phyloP scores from a whole-genome alignment of 1,139 yeast genomes.

The Diutina sp. region DNA sequence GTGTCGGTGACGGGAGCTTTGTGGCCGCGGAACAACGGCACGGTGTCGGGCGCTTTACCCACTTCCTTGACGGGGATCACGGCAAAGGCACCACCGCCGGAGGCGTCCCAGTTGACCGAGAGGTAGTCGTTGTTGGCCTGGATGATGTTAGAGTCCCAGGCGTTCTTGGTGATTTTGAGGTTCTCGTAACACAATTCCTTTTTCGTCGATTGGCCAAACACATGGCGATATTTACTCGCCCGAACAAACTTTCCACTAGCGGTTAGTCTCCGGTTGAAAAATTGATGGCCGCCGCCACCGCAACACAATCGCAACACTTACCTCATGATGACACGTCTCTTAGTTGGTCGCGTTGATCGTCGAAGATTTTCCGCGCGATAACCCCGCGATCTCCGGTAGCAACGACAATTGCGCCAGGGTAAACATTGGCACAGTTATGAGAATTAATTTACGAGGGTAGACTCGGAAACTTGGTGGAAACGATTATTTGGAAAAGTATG shows the following conservation, averaged over 20 bases:
- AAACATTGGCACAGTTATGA: background rate
- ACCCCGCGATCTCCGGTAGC: background rate
- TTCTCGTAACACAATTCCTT: constrained; percentile 85
- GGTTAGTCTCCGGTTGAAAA: background rate
- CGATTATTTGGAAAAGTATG: too few species aligned
- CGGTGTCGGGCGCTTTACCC: constrained; percentile 92
- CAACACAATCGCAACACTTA: background rate
- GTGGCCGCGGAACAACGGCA: constrained; percentile 90
- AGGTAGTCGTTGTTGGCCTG: constrained; percentile 71
- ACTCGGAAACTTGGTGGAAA: background rate
- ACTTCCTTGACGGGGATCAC: constrained; percentile 75
- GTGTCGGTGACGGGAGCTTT: constrained; percentile 92
- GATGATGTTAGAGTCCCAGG: constrained; percentile 89
- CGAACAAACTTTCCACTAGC: constrained; percentile 85
- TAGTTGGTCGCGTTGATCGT: background rate
- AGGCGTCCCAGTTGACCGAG: constrained; percentile 84
- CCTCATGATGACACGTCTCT: constrained; percentile 2
- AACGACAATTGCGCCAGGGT: background rate
- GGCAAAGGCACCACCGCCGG: constrained; percentile 97
- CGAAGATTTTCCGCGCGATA: background rate
- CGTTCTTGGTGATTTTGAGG: constrained; percentile 73
- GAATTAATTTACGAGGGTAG: background rate
- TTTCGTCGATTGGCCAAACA: constrained; percentile 84
- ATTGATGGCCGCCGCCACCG: too few species aligned
- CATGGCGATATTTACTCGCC: constrained; percentile 94